These are phyloP conservation scores for Penicillium sp. DNA, from an alignment of 2,329 filamentous ascomycete genomes.

Conservation along the genomic window DNA sequence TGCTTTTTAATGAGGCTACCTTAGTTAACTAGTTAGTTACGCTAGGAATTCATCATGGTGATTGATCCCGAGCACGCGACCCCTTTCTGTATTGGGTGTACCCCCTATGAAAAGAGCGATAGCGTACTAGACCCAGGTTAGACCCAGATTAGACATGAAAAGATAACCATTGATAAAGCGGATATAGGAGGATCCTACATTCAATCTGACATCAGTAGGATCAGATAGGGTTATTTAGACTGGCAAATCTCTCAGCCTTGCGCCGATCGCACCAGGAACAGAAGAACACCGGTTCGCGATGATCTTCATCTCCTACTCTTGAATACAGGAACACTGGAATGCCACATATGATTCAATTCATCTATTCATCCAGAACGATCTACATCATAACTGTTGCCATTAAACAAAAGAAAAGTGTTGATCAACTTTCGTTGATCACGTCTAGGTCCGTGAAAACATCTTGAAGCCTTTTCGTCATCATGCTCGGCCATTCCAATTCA, in stretches of 20 bases:
- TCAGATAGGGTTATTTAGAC: slow-evolving; percentile 1
- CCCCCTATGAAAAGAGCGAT: neutral
- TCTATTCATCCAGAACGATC: slow-evolving; percentile 25
- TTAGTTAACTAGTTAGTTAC: too few species aligned
- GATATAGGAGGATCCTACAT: neutral
- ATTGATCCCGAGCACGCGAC: neutral
- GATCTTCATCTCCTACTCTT: neutral
- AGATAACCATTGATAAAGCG: too few species aligned
- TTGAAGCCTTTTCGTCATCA: slow-evolving; percentile 26
- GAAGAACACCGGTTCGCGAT: neutral
- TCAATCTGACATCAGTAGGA: neutral
- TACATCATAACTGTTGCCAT: slow-evolving; percentile 26
- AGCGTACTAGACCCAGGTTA: neutral
- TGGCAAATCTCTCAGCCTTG: neutral
- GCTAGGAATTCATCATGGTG: neutral
- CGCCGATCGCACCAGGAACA: slow-evolving; percentile 2
- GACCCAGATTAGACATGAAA: too few species aligned
- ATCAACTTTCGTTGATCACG: slow-evolving; percentile 15
- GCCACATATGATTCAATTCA: slow-evolving; percentile 14
- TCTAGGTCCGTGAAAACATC: slow-evolving; percentile 24
- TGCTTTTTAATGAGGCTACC: neutral
- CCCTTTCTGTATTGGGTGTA: neutral
- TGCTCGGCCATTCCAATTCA: neutral
- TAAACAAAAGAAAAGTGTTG: slow-evolving; percentile 16
- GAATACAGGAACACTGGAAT: neutral